Evolutionary conservation across 2,329 filamentous ascomycete species (phyloP), one percentile per base, ranked within the genome.

Genomic region (Ophiognomonia clavigignenti-juglandacearum): DNA sequence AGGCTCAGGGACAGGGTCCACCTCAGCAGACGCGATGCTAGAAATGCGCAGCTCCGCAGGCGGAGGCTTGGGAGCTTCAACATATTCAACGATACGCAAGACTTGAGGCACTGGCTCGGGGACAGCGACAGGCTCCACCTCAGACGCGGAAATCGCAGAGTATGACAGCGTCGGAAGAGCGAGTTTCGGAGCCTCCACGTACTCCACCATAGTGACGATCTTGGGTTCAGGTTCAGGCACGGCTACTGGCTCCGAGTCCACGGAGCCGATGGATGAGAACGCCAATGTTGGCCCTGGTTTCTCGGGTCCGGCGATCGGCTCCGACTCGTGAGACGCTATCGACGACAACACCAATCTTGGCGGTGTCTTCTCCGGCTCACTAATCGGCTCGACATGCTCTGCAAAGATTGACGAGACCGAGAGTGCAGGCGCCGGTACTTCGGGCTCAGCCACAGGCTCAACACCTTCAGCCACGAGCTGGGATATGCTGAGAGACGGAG

Each of bases 81-180:
- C 29, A 13, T 31, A 31, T 14, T 31, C 29, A 13, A 31, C 29
- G 5, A 31, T 13, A 9, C 29, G 29, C 9, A 50, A 39, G 9
- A 39, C 31, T 11, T 47, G 31, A 18, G 50, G 47, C 4, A 42
- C 42, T 9, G 37, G 39, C 44, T 64, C 63, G 26, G 59, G 62
- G 45, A 60, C 59, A 4, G 56, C 54, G 26, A 52, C 49, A 3
- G 65, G 65, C 45, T 68, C 62, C 29, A 73, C 58, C 29, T 71
- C 55, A 49, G 70, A 64, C 8, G 56, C 49, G 3, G 49, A 48
- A 35, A 67, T 62, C 35, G 52, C 45, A 20, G 60, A 68, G 32
- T 67, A 58, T 10, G 58, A 61, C 39, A 72, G 53, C 19, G 43
- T 24, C 8, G 50, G 38, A 2, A 55, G 56, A 3, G 56, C 47